These are phyloP conservation scores for Dacryopinax spathularia DNA, from an alignment of 768 basidiomycete species.

Conservation along the genomic window DNA sequence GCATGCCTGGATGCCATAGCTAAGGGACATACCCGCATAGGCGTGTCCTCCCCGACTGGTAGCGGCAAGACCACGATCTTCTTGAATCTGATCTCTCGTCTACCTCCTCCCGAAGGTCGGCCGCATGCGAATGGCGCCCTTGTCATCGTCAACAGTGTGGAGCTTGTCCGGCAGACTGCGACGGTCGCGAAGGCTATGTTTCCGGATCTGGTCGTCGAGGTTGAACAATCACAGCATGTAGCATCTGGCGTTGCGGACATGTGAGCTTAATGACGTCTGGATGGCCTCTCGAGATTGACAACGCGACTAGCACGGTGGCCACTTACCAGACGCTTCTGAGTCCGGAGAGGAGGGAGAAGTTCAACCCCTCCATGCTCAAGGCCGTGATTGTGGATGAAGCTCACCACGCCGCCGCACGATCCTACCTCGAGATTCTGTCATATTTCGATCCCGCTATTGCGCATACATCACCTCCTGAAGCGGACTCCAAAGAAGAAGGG, in stretches of 20 bases:
- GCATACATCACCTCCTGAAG: no score
- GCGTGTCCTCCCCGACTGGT: slow-evolving; percentile 74
- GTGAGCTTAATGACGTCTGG: slow-evolving; percentile 31
- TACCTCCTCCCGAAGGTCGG: slow-evolving; percentile 33
- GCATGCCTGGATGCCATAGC: slow-evolving; percentile 60
- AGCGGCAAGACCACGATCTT: slow-evolving; percentile 87
- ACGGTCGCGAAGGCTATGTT: slow-evolving; percentile 49
- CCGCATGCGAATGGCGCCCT: slow-evolving; percentile 44
- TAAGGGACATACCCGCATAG: slow-evolving; percentile 57
- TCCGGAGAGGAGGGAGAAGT: slow-evolving; percentile 53
- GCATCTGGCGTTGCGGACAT: slow-evolving; percentile 76
- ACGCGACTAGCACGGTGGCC: slow-evolving; percentile 52
- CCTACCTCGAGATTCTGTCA: slow-evolving; percentile 71
- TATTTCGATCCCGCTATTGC: slow-evolving; percentile 45
- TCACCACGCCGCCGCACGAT: slow-evolving; percentile 86
- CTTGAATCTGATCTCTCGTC: slow-evolving; percentile 58
- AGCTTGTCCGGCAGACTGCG: slow-evolving; percentile 79
- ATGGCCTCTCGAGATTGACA: neutral
- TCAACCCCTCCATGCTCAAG: slow-evolving; percentile 49
- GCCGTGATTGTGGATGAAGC: slow-evolving; percentile 85
- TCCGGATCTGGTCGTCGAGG: slow-evolving; percentile 69
- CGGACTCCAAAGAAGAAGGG: no score
- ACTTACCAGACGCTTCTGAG: slow-evolving; percentile 76
- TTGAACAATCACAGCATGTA: slow-evolving; percentile 70
- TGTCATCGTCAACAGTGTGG: slow-evolving; percentile 78